These are phyloP conservation scores for Ascochyta viciae-villosae DNA, from an alignment of 2,329 filamentous ascomycete species.

Conservation along the genomic window DNA sequence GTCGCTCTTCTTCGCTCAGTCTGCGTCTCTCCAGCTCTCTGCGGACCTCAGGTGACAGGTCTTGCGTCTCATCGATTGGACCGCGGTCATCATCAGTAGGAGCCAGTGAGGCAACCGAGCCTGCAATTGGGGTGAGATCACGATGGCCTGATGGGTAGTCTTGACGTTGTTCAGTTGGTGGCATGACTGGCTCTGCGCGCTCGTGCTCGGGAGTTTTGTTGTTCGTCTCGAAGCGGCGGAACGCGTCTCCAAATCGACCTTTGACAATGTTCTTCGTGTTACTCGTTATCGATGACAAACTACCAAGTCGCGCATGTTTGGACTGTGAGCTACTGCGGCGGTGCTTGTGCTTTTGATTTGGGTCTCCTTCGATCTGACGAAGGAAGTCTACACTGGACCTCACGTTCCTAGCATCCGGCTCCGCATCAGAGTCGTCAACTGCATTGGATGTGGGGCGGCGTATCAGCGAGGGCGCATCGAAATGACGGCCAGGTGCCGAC, in stretches of 20 bases:
- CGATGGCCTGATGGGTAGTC: constrained; percentile 29
- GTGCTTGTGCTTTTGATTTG: constrained; percentile 59
- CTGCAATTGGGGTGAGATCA: constrained; percentile 70
- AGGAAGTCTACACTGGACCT: constrained; percentile 84
- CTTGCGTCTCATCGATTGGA: constrained; percentile 69
- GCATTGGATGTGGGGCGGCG: constrained; percentile 40
- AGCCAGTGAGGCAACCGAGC: constrained; percentile 70
- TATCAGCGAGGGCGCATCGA: constrained; percentile 40
- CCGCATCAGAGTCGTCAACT: constrained; percentile 47
- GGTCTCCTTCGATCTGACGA: constrained; percentile 72
- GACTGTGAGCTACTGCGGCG: constrained; percentile 63
- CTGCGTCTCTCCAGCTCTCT: constrained; percentile 85
- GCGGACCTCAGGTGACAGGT: constrained; percentile 84
- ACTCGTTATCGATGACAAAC: constrained; percentile 72
- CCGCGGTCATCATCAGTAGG: constrained; percentile 73
- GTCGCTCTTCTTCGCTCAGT: constrained; percentile 84
- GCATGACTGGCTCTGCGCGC: constrained; percentile 35
- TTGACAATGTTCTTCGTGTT: constrained; percentile 83
- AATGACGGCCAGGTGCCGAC: constrained; percentile 53
- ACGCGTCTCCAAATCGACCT: constrained; percentile 90
- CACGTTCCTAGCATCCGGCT: constrained; percentile 70
- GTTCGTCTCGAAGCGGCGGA: constrained; percentile 83
- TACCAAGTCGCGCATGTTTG: constrained; percentile 74
- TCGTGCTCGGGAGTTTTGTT: constrained; percentile 35
- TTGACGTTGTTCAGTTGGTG: constrained; percentile 34